Percentiles rank a stretch among this genome's conserved stretches.
Evolutionary conservation across 768 basidiomycete species (phyloP).

Genomic region (Dioszegia hungarica): DNA sequence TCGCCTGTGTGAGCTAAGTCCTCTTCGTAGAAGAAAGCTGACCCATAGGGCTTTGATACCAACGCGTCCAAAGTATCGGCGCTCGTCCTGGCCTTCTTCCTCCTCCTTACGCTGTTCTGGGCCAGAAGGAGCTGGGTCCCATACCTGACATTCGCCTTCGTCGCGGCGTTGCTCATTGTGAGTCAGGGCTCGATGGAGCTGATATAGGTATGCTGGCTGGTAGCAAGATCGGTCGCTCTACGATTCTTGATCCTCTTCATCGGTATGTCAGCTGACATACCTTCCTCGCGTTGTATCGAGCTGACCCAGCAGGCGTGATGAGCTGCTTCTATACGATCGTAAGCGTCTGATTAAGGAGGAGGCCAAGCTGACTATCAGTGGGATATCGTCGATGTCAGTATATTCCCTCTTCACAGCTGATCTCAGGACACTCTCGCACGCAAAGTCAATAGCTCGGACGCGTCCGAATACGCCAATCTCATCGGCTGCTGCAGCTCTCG

Average conservation of each 20-base stretch:
- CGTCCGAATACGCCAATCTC: constrained; percentile 46
- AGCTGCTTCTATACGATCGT: constrained; percentile 48
- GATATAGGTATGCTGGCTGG: constrained; percentile 36
- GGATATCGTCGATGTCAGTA: constrained; percentile 49
- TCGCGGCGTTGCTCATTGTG: constrained; percentile 40
- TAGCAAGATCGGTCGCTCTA: constrained; percentile 41
- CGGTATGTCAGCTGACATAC: too few species aligned
- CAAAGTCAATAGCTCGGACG: constrained; percentile 49
- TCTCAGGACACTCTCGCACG: constrained; percentile 42
- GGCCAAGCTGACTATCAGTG: constrained; percentile 20
- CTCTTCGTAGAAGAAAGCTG: background rate
- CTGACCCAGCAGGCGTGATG: too few species aligned
- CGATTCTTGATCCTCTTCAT: constrained; percentile 34
- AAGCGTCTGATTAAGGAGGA: background rate
- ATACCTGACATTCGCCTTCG: constrained; percentile 41
- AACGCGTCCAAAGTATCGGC: constrained; percentile 47
- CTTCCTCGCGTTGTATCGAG: too few species aligned
- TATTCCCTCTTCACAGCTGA: background rate
- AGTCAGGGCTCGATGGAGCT: constrained; percentile 8
- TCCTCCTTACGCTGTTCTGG: constrained; percentile 48
- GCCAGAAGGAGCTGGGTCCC: constrained; percentile 43
- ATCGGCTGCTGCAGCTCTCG: constrained; percentile 47
- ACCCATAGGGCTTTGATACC: constrained; percentile 44
- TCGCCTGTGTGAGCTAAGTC: constrained; percentile 38
- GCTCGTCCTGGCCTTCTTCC: constrained; percentile 42